phyloP scores from a whole-genome alignment of 2,329 filamentous ascomycete genomes.

The Ascosphaera apis region DNA sequence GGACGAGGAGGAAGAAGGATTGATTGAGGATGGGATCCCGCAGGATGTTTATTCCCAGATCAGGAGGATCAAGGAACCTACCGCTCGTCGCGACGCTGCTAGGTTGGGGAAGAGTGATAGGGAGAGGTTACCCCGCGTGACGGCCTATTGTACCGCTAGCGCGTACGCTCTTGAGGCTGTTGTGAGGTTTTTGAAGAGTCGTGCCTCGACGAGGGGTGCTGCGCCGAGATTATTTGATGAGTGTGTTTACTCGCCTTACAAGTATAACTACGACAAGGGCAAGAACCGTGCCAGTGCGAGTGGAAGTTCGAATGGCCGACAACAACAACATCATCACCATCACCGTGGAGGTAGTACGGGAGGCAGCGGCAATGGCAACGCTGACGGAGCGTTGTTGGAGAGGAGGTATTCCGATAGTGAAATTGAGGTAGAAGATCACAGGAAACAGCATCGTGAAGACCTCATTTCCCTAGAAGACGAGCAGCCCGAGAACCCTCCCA shows the following conservation, averaged over 20 bases:
- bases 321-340: conserved; percentile 3
- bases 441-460: conserved; percentile 32
- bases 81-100: conserved; percentile 74
- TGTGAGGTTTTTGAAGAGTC: conserved; percentile 75
- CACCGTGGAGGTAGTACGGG: conserved; percentile 4
- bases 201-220: conserved; percentile 51
- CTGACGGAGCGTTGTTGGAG: conserved; percentile 4
- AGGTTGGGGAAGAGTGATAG: conserved; percentile 82
- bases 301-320: background rate
- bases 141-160: conserved; percentile 87
- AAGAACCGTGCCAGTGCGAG: conserved; percentile 6
- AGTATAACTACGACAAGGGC: conserved; percentile 41
- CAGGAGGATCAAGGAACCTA: conserved; percentile 91
- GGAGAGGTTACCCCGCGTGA: conserved; percentile 67
- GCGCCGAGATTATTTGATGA: conserved; percentile 89
- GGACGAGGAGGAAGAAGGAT: conserved; percentile 55
- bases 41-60: conserved; percentile 96
- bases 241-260: conserved; percentile 90
- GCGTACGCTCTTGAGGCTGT: conserved; percentile 76
- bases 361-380: background rate
- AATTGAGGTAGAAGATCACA: conserved; percentile 40
- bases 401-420: conserved; percentile 36
- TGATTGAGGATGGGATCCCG: conserved; percentile 66
- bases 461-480: conserved; percentile 37
- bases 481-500: conserved; percentile 11